Percentiles rank a stretch among this genome's conserved stretches.
phyloP scores from a whole-genome alignment of 2,329 filamentous ascomycete species.

The Pestalotiopsis sp. region DNA sequence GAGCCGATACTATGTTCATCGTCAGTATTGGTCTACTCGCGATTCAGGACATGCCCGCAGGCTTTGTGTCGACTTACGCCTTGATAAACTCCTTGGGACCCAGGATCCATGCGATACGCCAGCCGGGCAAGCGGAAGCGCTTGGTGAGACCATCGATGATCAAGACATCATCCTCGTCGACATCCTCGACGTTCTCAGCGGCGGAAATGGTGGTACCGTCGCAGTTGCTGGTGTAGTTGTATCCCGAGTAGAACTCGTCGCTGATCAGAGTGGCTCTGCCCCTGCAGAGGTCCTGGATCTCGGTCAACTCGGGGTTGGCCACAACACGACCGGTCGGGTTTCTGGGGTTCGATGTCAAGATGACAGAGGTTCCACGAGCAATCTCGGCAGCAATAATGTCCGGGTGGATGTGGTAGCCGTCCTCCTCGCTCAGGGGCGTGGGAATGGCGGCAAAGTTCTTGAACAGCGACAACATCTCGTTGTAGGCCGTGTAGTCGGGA shows the following conservation, averaged over 20 bases:
- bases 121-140: constrained; percentile 92
- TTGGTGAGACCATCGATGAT: constrained; percentile 97
- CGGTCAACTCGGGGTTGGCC: constrained; percentile 77
- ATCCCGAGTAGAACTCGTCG: constrained; percentile 95
- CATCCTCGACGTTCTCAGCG: constrained; percentile 86
- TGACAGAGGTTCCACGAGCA: constrained; percentile 80
- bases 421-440: constrained; percentile 79
- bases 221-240: constrained; percentile 93
- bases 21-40: constrained; percentile 12
- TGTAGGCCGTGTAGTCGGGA: constrained; percentile 95
- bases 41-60: neutral
- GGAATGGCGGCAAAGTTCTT: constrained; percentile 90
- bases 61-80: constrained; percentile 52
- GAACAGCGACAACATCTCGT: constrained; percentile 95
- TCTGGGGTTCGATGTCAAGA: constrained; percentile 91
- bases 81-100: constrained; percentile 96
- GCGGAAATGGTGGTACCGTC: constrained; percentile 88
- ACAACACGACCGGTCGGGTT: constrained; percentile 93
- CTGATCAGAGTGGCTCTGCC: constrained; percentile 89
- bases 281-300: constrained; percentile 92
- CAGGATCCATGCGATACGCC: constrained; percentile 95
- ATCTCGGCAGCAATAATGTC: constrained; percentile 94
- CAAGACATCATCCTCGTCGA: constrained; percentile 86
- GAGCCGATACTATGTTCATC: constrained; percentile 65
- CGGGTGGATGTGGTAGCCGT: constrained; percentile 91